Evolutionary conservation across 768 basidiomycete species (phyloP), one percentile per base, ranked within the genome.

Genomic region (Cyclocybe cylindracea): DNA sequence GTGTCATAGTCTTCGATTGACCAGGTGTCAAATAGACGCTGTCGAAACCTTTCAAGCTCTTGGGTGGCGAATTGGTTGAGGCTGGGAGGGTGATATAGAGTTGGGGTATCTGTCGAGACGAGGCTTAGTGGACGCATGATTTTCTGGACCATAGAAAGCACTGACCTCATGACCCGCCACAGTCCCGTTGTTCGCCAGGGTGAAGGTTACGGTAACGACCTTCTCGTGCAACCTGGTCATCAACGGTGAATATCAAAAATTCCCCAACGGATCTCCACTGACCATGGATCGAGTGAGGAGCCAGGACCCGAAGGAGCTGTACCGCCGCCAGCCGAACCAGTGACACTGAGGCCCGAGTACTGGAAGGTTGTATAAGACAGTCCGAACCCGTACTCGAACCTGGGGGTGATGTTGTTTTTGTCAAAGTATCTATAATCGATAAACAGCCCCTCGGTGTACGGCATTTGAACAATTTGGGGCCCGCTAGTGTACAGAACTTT

Each of bases 401-500:
- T 66, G n/a, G 78, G 79, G 7, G 69, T 61, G 46, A 79, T 72
- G 40, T 65, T 71, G 36, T 72, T 65, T 48, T 70, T 67, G 56
- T 84, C 83, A 53, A 84, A 84, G 65, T 76, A 72, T n/a, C 80
- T 71, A 59, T 85, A 83, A 56, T 82, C 83, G 50, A 85, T 74
- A 56, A 78, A 77, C 9, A 85, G 54, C 5, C 82, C 80, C 59
- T 87, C 85, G 38, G 60, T 76, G 61, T 87, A 87, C 9, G 77
- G 70, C 46, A 87, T 78, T 51, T 78, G 77, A 10, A 77, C 62
- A 13, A 72, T 72, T 39, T 69, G 51, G 55, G 66, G 54, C 53
- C 67, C 54, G 19, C 68, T 72, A 57, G 65, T 70, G 54, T 66
- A 67, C 13, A 72, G 66, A 13, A 82, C 68, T 57, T 81, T 71